phyloP scores from a whole-genome alignment of 2,329 filamentous ascomycete species.

The Huntiella bhutanensis region DNA sequence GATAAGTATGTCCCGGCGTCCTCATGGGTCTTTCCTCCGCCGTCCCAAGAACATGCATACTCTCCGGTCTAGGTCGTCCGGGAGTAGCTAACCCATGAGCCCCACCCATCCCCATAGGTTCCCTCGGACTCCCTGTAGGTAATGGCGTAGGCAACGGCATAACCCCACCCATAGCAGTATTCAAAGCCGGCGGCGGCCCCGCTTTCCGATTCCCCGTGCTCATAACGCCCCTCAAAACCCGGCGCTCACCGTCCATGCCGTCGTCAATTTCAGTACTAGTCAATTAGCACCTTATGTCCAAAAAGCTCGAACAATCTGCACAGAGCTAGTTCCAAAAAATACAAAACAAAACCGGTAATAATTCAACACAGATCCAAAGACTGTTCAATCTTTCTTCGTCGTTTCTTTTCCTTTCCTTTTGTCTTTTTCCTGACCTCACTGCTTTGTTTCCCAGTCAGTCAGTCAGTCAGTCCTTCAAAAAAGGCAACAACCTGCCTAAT shows the following conservation, averaged over 20 bases:
- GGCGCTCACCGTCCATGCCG: constrained; percentile 9
- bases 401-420: too few relatives aligned
- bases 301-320: background rate
- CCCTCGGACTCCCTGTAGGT: background rate
- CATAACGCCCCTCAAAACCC: background rate
- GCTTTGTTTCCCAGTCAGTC: too few relatives aligned
- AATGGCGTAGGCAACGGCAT: background rate
- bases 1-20: background rate
- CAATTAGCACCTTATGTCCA: background rate
- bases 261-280: background rate
- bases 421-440: too few relatives aligned
- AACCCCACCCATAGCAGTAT: too few relatives aligned
- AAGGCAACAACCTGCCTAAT: too few relatives aligned
- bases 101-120: background rate
- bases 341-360: background rate
- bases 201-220: background rate
- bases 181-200: too few relatives aligned
- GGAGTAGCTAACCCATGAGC: background rate
- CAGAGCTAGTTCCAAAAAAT: background rate
- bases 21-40: background rate
- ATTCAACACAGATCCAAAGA: background rate
- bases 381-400: too few relatives aligned
- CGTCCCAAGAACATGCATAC: background rate
- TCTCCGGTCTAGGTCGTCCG: background rate
- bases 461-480: too few relatives aligned